Evolutionary conservation across 2,329 filamentous ascomycete genomes (phyloP), one percentile per base, ranked within the genome.

Genomic region (Rhinocladiella similis): DNA sequence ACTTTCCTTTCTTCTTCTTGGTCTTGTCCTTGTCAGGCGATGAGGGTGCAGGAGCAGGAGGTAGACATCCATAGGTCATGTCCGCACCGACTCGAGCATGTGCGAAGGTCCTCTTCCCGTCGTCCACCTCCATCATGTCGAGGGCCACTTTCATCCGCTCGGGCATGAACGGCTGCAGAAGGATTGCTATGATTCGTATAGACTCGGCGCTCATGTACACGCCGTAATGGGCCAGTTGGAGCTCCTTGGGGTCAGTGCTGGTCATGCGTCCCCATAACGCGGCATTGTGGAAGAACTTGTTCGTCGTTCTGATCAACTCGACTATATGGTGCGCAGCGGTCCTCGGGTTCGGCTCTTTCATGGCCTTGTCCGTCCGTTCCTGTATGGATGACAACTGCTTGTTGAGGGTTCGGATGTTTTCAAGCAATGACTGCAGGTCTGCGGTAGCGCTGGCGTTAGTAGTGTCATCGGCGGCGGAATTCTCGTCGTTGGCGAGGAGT

Each of bases 151-250:
- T 73, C 46, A 90, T 83, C 72, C 95, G 96, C 39, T 76, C 79
- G 0, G 94, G 94, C 82, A 99, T 96, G 68, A 92, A 90, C 1
- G 94, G 91, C 71, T 96, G 92, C 43, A 99, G 76, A 46, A 97
- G 77, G 64, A 99, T 96, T 13, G 87, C 90, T 0, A 80, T 78
- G 20, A 97, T 83, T 36, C 94, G 87, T 46, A 97, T 70, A 3
- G 88, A 83, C 73, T 99, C 94, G 7, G 86, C 83, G 42, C 80
- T 78, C 42, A 88, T 79, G 70, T 84, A 97, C 25, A 99, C 78
- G 36, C 82, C 80, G 64, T 79, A 77, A 62, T 86, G 75, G 14
- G 86, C 73, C 2, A 79, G 71, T 43, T 53, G 68, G 1, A 69
- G 72, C 33, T 72, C 72, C 2, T 69, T 66, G 14, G 47, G 25